phyloP scores from a whole-genome alignment of 2,329 filamentous ascomycete species.

The Pseudogymnoascus verrucosus region DNA sequence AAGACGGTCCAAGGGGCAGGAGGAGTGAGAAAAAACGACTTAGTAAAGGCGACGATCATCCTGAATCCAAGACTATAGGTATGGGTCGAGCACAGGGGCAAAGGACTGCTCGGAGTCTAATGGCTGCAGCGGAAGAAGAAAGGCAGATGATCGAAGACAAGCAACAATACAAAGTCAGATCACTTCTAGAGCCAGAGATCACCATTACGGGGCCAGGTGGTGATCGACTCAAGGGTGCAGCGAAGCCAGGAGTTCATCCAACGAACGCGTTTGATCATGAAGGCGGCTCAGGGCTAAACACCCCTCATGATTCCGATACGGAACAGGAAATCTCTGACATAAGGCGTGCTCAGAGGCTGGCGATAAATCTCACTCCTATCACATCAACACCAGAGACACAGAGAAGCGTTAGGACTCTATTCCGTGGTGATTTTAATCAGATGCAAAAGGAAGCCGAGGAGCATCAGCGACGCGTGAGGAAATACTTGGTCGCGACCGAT shows the following conservation, averaged over 20 bases:
- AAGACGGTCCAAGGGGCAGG: conserved; percentile 54
- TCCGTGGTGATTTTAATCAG: conserved; percentile 74
- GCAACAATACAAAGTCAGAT: conserved; percentile 24
- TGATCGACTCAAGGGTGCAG: conserved; percentile 46
- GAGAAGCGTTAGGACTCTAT: conserved; percentile 79
- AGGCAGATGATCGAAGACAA: conserved; percentile 43
- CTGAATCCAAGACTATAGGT: conserved; percentile 27
- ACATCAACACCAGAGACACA: conserved; percentile 67
- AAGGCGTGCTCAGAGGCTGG: conserved; percentile 76
- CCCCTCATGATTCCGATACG: conserved; percentile 71
- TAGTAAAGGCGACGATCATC: conserved; percentile 29
- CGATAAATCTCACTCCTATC: conserved; percentile 72
- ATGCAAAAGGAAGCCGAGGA: conserved; percentile 73
- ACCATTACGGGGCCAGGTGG: conserved; percentile 56
- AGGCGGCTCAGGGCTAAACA: conserved; percentile 41
- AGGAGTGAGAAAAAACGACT: conserved; percentile 38
- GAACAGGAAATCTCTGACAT: conserved; percentile 81
- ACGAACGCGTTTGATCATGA: conserved; percentile 73
- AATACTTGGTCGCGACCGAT: conserved; percentile 94
- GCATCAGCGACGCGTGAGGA: conserved; percentile 69
- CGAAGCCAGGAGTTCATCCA: conserved; percentile 62
- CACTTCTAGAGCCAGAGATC: conserved; percentile 50
- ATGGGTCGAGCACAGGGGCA: conserved; percentile 31
- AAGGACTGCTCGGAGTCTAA: conserved; percentile 48
- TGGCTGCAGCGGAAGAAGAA: conserved; percentile 72